These are phyloP conservation scores for Diaporthe capsici DNA, from an alignment of 2,329 filamentous ascomycete species.

Conservation along the genomic window DNA sequence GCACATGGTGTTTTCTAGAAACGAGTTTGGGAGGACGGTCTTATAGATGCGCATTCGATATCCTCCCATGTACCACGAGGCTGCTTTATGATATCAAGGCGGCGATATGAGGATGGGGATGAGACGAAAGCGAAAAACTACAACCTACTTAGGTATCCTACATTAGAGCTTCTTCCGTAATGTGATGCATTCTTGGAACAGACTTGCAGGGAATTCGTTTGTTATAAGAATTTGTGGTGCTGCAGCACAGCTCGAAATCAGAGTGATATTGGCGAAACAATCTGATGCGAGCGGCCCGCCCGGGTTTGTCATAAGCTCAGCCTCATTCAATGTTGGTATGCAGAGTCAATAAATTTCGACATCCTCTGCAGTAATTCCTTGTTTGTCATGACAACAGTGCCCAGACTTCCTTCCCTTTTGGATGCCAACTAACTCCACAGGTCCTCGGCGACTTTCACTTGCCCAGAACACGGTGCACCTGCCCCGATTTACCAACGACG, in stretches of 20 bases:
- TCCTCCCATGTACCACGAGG: slow-evolving; percentile 41
- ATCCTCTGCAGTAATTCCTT: neutral
- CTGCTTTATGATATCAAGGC: slow-evolving; percentile 38
- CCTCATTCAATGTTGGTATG: neutral
- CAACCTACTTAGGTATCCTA: slow-evolving; percentile 37
- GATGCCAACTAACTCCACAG: neutral
- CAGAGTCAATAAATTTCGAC: neutral
- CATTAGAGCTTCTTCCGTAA: slow-evolving; percentile 41
- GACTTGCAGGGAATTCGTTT: neutral
- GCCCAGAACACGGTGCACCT: neutral
- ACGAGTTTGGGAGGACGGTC: slow-evolving; percentile 34
- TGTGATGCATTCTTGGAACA: slow-evolving; percentile 33
- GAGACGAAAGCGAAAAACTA: slow-evolving; percentile 32
- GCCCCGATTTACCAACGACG: neutral
- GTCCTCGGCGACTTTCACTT: neutral
- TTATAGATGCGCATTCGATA: slow-evolving; percentile 43
- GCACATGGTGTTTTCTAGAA: slow-evolving; percentile 37
- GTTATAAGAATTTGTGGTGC: neutral
- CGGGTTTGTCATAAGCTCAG: neutral
- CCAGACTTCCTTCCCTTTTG: neutral
- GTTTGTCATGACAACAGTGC: neutral
- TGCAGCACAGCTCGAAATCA: neutral
- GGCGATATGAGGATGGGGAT: slow-evolving; percentile 7
- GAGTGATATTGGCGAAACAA: too few species aligned
- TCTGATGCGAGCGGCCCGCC: neutral